Percentiles rank a stretch among this genome's conserved stretches.
phyloP scores from a whole-genome alignment of 352 stramenopile species.

The Paralagenidium karlingii region DNA sequence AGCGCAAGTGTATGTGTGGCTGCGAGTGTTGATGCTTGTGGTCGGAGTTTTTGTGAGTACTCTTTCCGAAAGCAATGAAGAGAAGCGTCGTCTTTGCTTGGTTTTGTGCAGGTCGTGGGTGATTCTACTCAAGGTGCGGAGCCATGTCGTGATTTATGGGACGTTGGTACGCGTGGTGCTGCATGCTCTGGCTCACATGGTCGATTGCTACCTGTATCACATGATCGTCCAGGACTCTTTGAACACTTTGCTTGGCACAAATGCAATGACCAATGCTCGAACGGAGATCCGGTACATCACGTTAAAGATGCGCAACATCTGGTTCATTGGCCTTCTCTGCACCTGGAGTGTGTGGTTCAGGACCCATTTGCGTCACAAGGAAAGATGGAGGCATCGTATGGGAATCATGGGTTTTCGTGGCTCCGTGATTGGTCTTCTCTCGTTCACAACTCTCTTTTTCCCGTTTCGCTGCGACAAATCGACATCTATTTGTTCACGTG shows the following conservation, averaged over 20 bases:
- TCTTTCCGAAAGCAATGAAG: neutral
- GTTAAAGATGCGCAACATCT: slow-evolving; percentile 17
- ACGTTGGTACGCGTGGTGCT: slow-evolving; percentile 16
- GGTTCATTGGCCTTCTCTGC: too few species aligned
- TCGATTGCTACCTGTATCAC: slow-evolving; percentile 12
- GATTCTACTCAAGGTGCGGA: slow-evolving; percentile 6
- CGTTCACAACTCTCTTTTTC: too few species aligned
- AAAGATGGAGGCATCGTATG: too few species aligned
- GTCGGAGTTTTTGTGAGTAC: slow-evolving; percentile 1
- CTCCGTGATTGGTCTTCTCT: too few species aligned
- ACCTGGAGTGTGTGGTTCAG: too few species aligned
- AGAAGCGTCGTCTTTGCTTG: neutral
- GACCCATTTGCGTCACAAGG: too few species aligned
- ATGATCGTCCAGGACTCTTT: slow-evolving; percentile 10
- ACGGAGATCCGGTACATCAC: slow-evolving; percentile 8
- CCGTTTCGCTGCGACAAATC: too few species aligned
- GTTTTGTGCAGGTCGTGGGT: neutral
- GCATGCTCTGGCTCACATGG: slow-evolving; percentile 13
- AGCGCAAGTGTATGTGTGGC: slow-evolving; percentile 29
- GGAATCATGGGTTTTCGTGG: too few species aligned
- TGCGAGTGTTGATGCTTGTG: slow-evolving; percentile 19
- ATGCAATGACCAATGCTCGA: too few species aligned
- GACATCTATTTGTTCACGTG: too few species aligned
- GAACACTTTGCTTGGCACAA: too few species aligned
- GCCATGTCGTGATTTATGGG: slow-evolving; percentile 10